Percentiles rank a stretch among this genome's conserved stretches.
phyloP scores from a whole-genome alignment of 768 basidiomycete species.

The Chlorophyllum brunneum region DNA sequence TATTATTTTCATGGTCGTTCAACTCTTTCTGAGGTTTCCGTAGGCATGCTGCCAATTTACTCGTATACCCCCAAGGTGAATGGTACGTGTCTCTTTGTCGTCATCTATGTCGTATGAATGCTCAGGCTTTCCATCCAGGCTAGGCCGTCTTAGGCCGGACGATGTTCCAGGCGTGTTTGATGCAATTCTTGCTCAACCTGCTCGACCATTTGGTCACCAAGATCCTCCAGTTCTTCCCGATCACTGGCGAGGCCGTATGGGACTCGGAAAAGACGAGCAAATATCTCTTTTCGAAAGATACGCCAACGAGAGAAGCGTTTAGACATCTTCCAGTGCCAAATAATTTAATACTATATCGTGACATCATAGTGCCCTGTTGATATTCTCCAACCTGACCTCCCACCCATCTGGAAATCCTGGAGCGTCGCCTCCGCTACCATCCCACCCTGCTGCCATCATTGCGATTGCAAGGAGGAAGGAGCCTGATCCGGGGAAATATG shows the following conservation, averaged over 20 bases:
- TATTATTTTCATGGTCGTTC: slow-evolving; percentile 12
- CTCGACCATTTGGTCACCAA: slow-evolving; percentile 22
- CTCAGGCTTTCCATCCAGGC: slow-evolving; percentile 34
- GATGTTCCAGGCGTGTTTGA: slow-evolving; percentile 56
- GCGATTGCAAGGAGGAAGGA: slow-evolving; percentile 47
- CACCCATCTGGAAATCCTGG: slow-evolving; percentile 30
- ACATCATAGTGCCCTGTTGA: slow-evolving; percentile 18
- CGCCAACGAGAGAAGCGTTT: neutral
- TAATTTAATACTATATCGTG: neutral
- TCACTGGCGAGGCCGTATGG: slow-evolving; percentile 75
- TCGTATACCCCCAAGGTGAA: slow-evolving; percentile 70
- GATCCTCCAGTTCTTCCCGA: slow-evolving; percentile 36
- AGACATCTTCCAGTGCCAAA: neutral
- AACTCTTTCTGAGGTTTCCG: neutral
- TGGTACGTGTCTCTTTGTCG: slow-evolving; percentile 45
- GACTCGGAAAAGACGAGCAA: slow-evolving; percentile 57
- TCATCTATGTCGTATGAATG: neutral
- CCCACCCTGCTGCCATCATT: slow-evolving; percentile 61
- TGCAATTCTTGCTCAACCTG: slow-evolving; percentile 30
- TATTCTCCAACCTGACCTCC: slow-evolving; percentile 23
- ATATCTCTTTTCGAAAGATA: slow-evolving; percentile 26
- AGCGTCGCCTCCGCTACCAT: slow-evolving; percentile 24
- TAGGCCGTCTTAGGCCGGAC: slow-evolving; percentile 55
- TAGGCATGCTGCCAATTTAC: slow-evolving; percentile 66
- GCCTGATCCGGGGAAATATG: slow-evolving; percentile 58